These are phyloP conservation scores for Diaporthe sp. DNA, from an alignment of 2,329 filamentous ascomycete genomes.

Conservation along the genomic window DNA sequence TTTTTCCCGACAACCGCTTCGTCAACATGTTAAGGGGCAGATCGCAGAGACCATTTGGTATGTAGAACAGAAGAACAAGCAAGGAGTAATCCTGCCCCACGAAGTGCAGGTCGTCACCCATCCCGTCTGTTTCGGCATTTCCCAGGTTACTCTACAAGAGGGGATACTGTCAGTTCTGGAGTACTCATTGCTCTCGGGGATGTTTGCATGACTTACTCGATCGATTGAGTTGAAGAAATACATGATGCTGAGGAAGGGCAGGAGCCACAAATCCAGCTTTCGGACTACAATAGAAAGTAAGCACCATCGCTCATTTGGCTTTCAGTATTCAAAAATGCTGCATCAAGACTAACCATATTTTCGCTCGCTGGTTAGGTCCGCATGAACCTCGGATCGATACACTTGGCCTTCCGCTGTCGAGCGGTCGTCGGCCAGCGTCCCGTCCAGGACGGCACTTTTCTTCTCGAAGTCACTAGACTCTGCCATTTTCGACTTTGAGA, in stretches of 20 bases:
- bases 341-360: constrained; percentile 12
- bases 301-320: background rate
- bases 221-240: constrained; percentile 45
- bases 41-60: constrained; percentile 64
- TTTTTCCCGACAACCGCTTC: constrained; percentile 57
- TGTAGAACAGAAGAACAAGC: constrained; percentile 64
- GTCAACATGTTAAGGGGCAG: constrained; percentile 64
- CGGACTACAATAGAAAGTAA: constrained; percentile 32
- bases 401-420: constrained; percentile 17
- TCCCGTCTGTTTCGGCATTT: constrained; percentile 64
- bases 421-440: background rate
- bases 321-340: background rate
- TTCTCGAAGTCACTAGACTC: background rate
- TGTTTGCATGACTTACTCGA: background rate
- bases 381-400: background rate
- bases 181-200: constrained; percentile 48
- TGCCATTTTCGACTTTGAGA: background rate
- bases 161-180: constrained; percentile 47
- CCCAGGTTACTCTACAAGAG: constrained; percentile 57
- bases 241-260: constrained; percentile 59
- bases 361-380: constrained; percentile 1
- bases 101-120: constrained; percentile 54
- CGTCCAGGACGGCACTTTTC: background rate
- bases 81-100: constrained; percentile 59
- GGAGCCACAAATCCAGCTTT: constrained; percentile 58